These are phyloP conservation scores for Nothophoma quercina DNA, from an alignment of 2,329 filamentous ascomycete species.

Conservation along the genomic window DNA sequence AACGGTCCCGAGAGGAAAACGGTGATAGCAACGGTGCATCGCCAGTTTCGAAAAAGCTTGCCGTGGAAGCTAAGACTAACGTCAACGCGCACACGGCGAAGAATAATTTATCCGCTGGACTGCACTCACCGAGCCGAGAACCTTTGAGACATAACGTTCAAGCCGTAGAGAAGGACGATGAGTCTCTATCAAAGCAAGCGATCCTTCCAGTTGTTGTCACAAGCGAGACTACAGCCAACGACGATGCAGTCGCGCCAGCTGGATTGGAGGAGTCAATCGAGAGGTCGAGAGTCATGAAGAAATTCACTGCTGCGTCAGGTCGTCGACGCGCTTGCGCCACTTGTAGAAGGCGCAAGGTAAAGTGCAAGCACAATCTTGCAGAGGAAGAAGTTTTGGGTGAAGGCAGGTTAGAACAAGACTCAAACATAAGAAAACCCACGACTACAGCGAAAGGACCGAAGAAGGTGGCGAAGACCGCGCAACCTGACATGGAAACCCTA, in stretches of 20 bases:
- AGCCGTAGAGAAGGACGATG: background rate
- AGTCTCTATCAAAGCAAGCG: background rate
- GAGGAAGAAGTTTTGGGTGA: background rate
- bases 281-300: background rate
- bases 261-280: background rate
- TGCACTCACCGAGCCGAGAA: too few species aligned
- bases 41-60: conserved; percentile 16
- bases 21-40: background rate
- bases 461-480: background rate
- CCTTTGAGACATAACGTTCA: too few species aligned
- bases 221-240: background rate
- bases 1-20: conserved; percentile 19
- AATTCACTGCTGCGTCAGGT: background rate
- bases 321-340: conserved; percentile 1
- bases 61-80: background rate
- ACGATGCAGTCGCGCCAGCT: background rate
- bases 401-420: background rate
- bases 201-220: background rate
- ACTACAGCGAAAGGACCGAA: background rate
- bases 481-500: background rate
- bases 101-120: too few species aligned
- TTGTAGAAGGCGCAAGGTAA: conserved; percentile 13
- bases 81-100: too few species aligned
- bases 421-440: background rate
- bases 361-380: conserved; percentile 1